Evolutionary conservation across 1,139 yeast genomes (phyloP).

Genomic region (Taphrina populina): DNA sequence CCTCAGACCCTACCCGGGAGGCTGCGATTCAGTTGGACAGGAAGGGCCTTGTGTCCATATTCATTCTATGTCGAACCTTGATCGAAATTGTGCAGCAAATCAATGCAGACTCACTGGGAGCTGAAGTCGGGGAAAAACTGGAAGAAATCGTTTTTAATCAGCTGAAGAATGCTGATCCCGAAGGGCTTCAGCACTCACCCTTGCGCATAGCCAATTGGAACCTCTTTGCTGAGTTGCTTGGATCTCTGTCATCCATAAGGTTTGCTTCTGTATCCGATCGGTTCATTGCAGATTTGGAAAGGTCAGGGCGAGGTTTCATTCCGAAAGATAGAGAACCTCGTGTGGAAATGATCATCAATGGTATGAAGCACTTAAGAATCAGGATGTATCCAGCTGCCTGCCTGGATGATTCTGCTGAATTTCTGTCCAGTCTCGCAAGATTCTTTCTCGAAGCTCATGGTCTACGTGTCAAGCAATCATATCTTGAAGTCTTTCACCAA

Average conservation of each 20-base stretch:
- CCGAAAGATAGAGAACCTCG: slow-evolving; percentile 66
- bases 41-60: slow-evolving; percentile 81
- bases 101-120: slow-evolving; percentile 68
- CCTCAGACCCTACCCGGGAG: slow-evolving; percentile 7
- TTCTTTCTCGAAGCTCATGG: slow-evolving; percentile 70
- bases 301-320: slow-evolving; percentile 48
- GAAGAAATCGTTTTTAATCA: slow-evolving; percentile 95
- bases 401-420: slow-evolving; percentile 90
- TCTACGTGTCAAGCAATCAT: slow-evolving; percentile 64
- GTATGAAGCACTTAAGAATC: slow-evolving; percentile 80
- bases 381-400: slow-evolving; percentile 80
- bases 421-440: slow-evolving; percentile 77
- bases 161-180: slow-evolving; percentile 81
- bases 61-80: slow-evolving; percentile 85
- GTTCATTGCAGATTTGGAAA: slow-evolving; percentile 88
- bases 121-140: slow-evolving; percentile 74
- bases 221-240: slow-evolving; percentile 81
- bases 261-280: slow-evolving; percentile 88
- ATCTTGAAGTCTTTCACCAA: slow-evolving; percentile 77
- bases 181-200: slow-evolving; percentile 60
- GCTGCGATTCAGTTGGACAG: slow-evolving; percentile 51
- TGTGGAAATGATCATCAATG: slow-evolving; percentile 74
- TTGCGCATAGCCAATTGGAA: slow-evolving; percentile 93
- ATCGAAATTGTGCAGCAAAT: slow-evolving; percentile 91
- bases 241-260: slow-evolving; percentile 81